Evolutionary conservation across 805 yeast genomes (phyloP), one percentile per base, ranked within the genome.

Genomic region (Vanderwaltozyma yarrowii): DNA sequence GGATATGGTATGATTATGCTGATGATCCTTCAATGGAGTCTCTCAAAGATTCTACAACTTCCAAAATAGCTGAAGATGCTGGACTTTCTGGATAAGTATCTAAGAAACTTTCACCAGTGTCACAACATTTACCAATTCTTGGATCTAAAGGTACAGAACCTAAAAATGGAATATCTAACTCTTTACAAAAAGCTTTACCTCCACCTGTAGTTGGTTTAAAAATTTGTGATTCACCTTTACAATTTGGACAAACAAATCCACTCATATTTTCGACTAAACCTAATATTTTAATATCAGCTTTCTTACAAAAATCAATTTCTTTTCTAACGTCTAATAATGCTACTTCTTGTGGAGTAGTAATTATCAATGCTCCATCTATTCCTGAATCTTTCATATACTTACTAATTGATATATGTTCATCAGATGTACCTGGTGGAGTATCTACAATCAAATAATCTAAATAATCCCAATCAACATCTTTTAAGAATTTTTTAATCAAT

Each of bases 381-480:
- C 96, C 96, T 4, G 81, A 76, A 26, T 85, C 95, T 51, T 84
- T 82, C 72, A 92, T 66, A 54, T 84, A 88, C 36, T 83, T 78
- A 24, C 88, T 84, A 24, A 92, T 88, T 7, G 94, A 79, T 30
- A 92, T 70, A 61, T 92, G 99, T 58, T 92, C 99, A 61, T 92
- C 99, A 0, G 95, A 81, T 0, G 99, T 92, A 0, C 99, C 98
- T 0, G 99, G 99, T 0, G 98, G 99, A 0, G 99, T 92, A 53
- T 92, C 99, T 14, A 92, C 81, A 13, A 92, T 72, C 47, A 92
- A 66, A 52, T 83, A 92, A 58, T 92, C 96, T 39, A 83, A 61
- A 18, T 71, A 70, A 45, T 64, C 65, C 99, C 99, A 92, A 51
- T 85, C 87, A 2, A 92, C 96, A 50, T 89, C 96, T 54, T 83